Percentiles rank a stretch among this genome's conserved stretches.
Evolutionary conservation across 805 yeast genomes (phyloP).

Genomic region (Pachysolen tannophilus): DNA sequence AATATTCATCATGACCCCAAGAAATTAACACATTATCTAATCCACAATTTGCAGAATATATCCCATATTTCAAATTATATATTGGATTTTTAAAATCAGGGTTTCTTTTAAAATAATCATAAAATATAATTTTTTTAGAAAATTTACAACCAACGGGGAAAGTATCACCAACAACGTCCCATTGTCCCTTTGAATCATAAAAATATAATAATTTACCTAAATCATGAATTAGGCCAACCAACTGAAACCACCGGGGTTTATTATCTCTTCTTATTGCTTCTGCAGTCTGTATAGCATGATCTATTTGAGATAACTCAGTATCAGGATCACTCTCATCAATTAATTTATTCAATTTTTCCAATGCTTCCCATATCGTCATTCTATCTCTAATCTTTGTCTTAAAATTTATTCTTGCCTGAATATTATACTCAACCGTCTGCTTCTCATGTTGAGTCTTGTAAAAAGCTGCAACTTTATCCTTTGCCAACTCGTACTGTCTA

Average conservation of each 20-base stretch:
- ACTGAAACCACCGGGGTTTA: constrained; percentile 70
- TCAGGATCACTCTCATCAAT: constrained; percentile 72
- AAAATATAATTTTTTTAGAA: constrained; percentile 50
- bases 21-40: constrained; percentile 62
- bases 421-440: constrained; percentile 66
- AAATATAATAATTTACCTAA: constrained; percentile 62
- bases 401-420: constrained; percentile 65
- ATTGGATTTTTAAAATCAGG: constrained; percentile 58
- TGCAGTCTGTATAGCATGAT: constrained; percentile 70
- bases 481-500: constrained; percentile 62
- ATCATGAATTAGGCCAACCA: constrained; percentile 67
- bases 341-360: constrained; percentile 50
- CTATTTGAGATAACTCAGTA: constrained; percentile 66
- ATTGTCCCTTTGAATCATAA: constrained; percentile 66
- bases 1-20: constrained; percentile 78
- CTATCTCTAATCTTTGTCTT: constrained; percentile 58
- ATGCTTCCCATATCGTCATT: constrained; percentile 69
- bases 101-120: constrained; percentile 50
- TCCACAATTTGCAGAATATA: constrained; percentile 58
- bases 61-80: constrained; percentile 58
- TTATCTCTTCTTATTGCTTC: constrained; percentile 63
- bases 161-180: constrained; percentile 79
- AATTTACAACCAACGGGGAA: constrained; percentile 69
- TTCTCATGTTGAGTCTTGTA: constrained; percentile 61
- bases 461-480: constrained; percentile 57